Percentiles rank a stretch among this genome's conserved stretches.
Evolutionary conservation across 805 yeast genomes (phyloP).

Genomic region (Candida gorgasii): DNA sequence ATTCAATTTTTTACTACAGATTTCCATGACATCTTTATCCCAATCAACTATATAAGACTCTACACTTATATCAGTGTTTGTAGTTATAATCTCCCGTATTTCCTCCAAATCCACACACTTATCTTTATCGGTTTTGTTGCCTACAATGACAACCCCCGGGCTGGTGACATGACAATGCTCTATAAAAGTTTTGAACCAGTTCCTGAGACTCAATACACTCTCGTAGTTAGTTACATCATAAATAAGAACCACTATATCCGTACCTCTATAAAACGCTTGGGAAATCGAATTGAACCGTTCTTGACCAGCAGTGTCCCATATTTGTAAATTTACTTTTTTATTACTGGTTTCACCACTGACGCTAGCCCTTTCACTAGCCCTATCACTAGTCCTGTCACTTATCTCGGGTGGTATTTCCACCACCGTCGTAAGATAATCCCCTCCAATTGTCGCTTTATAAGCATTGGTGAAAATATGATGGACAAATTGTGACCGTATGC

Average conservation of each 20-base stretch:
- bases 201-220: constrained; percentile 46
- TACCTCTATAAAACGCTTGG: constrained; percentile 58
- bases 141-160: constrained; percentile 54
- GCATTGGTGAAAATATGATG: constrained; percentile 57
- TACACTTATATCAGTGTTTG: constrained; percentile 20
- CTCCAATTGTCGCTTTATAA: constrained; percentile 60
- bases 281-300: constrained; percentile 50
- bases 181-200: constrained; percentile 51
- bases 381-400: too few relatives aligned
- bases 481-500: constrained; percentile 54
- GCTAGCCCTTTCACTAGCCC: too few relatives aligned
- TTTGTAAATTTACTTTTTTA: constrained; percentile 46
- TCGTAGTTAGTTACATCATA: constrained; percentile 57
- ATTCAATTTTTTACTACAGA: constrained; percentile 30
- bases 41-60: constrained; percentile 33
- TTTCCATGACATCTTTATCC: constrained; percentile 34
- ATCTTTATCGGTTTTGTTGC: constrained; percentile 51
- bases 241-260: constrained; percentile 55
- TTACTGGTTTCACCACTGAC: too few relatives aligned
- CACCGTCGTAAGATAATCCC: constrained; percentile 53
- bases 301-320: constrained; percentile 56
- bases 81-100: constrained; percentile 33
- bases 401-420: constrained; percentile 14
- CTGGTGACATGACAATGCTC: constrained; percentile 47
- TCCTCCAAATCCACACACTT: constrained; percentile 39